A percentile compares a stretch with the other conserved stretches of the same genome.
These are phyloP conservation scores for Trichoderma semiorbis DNA, from an alignment of 2,329 filamentous ascomycete genomes.

Conservation along the genomic window DNA sequence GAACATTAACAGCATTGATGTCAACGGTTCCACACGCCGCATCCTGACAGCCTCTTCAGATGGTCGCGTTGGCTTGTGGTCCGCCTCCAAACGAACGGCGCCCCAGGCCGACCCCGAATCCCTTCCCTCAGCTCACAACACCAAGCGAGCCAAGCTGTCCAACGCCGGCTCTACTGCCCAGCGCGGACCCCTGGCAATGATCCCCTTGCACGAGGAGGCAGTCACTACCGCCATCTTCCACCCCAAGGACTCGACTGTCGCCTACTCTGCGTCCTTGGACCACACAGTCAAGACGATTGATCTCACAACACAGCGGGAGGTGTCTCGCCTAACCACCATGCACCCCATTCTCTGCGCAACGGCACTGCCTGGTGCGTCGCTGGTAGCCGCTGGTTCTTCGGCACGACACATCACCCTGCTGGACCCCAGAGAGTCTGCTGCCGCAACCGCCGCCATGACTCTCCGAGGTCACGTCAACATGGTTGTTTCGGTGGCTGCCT, in stretches of 20 bases:
- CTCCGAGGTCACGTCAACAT: constrained; percentile 83
- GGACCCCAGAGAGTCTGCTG: constrained; percentile 77
- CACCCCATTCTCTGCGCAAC: constrained; percentile 78
- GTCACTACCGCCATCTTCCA: constrained; percentile 84
- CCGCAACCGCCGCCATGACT: constrained; percentile 80
- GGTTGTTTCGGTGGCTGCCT: constrained; percentile 49
- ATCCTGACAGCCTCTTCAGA: constrained; percentile 85
- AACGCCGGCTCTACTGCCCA: constrained; percentile 52
- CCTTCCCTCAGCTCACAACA: constrained; percentile 62
- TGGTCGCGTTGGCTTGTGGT: constrained; percentile 84
- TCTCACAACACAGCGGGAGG: constrained; percentile 72
- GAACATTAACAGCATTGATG: constrained; percentile 69
- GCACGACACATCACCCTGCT: constrained; percentile 89
- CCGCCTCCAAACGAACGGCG: constrained; percentile 70
- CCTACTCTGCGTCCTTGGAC: constrained; percentile 88
- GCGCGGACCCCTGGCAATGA: constrained; percentile 72
- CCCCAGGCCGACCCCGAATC: constrained; percentile 69
- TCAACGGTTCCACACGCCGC: constrained; percentile 69
- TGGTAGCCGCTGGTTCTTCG: constrained; percentile 71
- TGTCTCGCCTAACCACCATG: constrained; percentile 78
- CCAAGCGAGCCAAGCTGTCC: constrained; percentile 73
- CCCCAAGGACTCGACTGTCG: constrained; percentile 77
- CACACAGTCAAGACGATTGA: constrained; percentile 90
- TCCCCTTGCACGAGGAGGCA: constrained; percentile 67
- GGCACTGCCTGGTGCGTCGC: constrained; percentile 63